Evolutionary conservation across 2,329 filamentous ascomycete genomes (phyloP).

Genomic region (Colletotrichum lupini): DNA sequence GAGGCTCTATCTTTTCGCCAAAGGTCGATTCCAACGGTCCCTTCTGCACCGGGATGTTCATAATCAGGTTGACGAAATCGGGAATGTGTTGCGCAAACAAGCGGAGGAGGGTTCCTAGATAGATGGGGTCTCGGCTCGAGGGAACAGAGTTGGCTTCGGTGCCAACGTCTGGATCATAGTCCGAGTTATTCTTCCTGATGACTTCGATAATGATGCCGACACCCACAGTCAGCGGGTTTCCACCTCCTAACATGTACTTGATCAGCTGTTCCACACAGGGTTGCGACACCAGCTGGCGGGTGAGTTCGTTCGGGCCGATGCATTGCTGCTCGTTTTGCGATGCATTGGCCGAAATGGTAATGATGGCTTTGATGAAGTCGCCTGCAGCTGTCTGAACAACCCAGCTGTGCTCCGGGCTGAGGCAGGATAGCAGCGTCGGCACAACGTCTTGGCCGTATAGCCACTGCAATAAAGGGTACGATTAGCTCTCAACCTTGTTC

Average conservation of each 20-base stretch:
- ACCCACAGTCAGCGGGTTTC: constrained; percentile 93
- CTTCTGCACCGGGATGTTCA: constrained; percentile 79
- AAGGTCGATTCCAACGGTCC: constrained; percentile 87
- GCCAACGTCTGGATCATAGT: constrained; percentile 94
- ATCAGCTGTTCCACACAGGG: constrained; percentile 87
- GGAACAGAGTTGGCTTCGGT: constrained; percentile 82
- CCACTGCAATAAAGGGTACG: constrained; percentile 71
- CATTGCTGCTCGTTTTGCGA: constrained; percentile 99
- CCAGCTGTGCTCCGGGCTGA: constrained; percentile 85
- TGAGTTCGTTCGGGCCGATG: constrained; percentile 97
- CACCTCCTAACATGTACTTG: constrained; percentile 89
- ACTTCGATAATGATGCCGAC: constrained; percentile 99
- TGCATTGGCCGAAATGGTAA: constrained; percentile 97
- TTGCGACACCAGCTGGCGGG: constrained; percentile 90
- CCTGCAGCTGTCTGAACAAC: constrained; percentile 96
- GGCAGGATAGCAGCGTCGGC: constrained; percentile 85
- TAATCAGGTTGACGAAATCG: constrained; percentile 91
- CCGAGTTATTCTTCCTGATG: constrained; percentile 98
- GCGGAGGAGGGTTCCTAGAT: constrained; percentile 88
- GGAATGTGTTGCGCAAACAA: constrained; percentile 92
- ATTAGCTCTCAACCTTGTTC: constrained; percentile 16
- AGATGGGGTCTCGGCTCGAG: constrained; percentile 91
- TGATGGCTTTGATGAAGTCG: constrained; percentile 98
- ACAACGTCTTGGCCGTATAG: constrained; percentile 90
- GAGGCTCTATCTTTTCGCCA: constrained; percentile 88